These are phyloP conservation scores for Fusarium dlaminii DNA, from an alignment of 2,329 filamentous ascomycete species.

Conservation along the genomic window DNA sequence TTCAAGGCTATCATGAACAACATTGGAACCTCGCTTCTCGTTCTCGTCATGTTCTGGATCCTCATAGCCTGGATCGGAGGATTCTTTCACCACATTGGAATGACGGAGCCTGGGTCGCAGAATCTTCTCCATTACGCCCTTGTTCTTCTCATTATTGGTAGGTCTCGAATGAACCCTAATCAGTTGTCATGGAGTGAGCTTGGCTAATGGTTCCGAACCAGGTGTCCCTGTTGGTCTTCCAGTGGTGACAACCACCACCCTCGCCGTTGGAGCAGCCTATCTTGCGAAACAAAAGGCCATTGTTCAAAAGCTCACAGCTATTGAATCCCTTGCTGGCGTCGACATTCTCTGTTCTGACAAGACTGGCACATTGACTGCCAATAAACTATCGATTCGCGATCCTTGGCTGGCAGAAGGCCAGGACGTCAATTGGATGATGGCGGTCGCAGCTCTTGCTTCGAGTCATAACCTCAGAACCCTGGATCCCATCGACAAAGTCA, in stretches of 20 bases:
- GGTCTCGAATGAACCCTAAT: fast-evolving
- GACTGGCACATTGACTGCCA: conserved; percentile 17
- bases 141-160: conserved; percentile 28
- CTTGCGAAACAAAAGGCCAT: conserved; percentile 24
- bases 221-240: conserved; percentile 23
- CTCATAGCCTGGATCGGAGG: conserved; percentile 22
- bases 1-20: conserved; percentile 33
- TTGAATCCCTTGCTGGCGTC: conserved; percentile 19
- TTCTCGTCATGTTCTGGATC: conserved; percentile 28
- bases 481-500: conserved; percentile 24
- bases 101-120: conserved; percentile 17
- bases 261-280: conserved; percentile 23
- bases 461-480: conserved; percentile 7
- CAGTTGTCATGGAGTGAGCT: fast-evolving
- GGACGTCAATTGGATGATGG: conserved; percentile 34
- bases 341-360: conserved; percentile 30
- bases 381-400: conserved; percentile 21
- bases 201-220: not conserved
- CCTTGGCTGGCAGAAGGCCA: conserved; percentile 20
- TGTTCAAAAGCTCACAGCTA: conserved; percentile 11
- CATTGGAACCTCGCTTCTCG: conserved; percentile 18
- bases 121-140: conserved; percentile 25
- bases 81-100: conserved; percentile 20
- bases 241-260: conserved; percentile 26
- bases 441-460: conserved; percentile 17